Evolutionary conservation across 2,329 filamentous ascomycete genomes (phyloP).

Genomic region (Trichoderma koningiopsis): DNA sequence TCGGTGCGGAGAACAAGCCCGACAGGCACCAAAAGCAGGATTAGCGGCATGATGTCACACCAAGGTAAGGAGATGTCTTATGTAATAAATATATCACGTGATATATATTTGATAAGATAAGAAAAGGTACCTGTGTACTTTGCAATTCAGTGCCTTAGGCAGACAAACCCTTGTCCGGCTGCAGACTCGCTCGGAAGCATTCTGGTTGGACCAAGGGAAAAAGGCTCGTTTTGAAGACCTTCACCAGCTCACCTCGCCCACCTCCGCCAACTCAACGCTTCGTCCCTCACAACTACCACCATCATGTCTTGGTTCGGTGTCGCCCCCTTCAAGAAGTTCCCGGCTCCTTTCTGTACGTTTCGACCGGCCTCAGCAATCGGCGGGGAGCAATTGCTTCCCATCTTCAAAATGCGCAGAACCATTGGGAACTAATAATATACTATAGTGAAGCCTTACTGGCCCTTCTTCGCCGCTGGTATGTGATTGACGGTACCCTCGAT

Average conservation of each 20-base stretch:
- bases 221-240: slow-evolving; percentile 45
- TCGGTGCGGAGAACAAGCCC: slow-evolving; percentile 20
- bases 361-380: slow-evolving; percentile 39
- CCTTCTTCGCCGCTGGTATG: slow-evolving; percentile 95
- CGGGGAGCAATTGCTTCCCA: slow-evolving; percentile 22
- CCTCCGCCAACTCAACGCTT: slow-evolving; percentile 40
- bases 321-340: slow-evolving; percentile 74
- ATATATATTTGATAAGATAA: neutral
- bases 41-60: neutral
- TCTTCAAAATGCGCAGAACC: slow-evolving; percentile 4
- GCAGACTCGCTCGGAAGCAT: slow-evolving; percentile 38
- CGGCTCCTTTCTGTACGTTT: slow-evolving; percentile 74
- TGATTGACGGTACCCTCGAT: slow-evolving; percentile 33
- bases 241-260: slow-evolving; percentile 36
- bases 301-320: slow-evolving; percentile 75
- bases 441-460: slow-evolving; percentile 84
- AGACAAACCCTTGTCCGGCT: slow-evolving; percentile 34
- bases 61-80: neutral
- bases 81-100: neutral
- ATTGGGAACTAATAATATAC: slow-evolving; percentile 33
- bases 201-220: slow-evolving; percentile 39
- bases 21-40: slow-evolving; percentile 5
- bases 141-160: slow-evolving; percentile 6
- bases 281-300: slow-evolving; percentile 45
- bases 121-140: neutral